Conservation (phyloP, 164 flowering plant genomes). For the Malania oleifera region DNA sequence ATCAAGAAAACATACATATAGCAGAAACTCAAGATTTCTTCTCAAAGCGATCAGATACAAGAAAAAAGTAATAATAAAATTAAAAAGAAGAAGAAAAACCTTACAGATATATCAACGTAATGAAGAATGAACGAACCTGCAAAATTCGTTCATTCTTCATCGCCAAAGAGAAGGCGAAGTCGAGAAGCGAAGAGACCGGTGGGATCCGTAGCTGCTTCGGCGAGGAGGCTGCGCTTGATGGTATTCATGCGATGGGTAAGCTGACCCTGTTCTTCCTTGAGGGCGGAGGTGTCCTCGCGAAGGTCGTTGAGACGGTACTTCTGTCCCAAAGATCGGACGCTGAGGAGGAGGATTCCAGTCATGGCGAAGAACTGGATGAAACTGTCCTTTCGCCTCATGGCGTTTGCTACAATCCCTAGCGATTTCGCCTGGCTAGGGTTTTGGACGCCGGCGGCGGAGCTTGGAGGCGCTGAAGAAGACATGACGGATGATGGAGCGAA, state of each 20-base stretch:
- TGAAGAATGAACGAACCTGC: too few species aligned
- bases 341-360: slow-evolving; percentile 68
- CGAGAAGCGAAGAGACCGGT: slow-evolving; percentile 67
- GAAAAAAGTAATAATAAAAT: too few species aligned
- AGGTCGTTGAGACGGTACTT: slow-evolving; percentile 74
- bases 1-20: too few species aligned
- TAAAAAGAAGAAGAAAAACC: too few species aligned
- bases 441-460: slow-evolving; percentile 20
- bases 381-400: slow-evolving; percentile 53
- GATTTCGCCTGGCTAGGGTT: slow-evolving; percentile 24
- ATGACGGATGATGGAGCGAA: too few species aligned
- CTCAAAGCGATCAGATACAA: too few species aligned
- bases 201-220: slow-evolving; percentile 69
- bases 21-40: neutral
- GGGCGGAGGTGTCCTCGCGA: slow-evolving; percentile 52
- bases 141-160: slow-evolving; percentile 17
- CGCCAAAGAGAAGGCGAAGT: slow-evolving; percentile 63
- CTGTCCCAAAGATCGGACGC: slow-evolving; percentile 74
- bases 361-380: slow-evolving; percentile 70
- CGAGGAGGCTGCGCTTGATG: slow-evolving; percentile 58
- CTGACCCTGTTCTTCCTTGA: slow-evolving; percentile 52
- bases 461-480: slow-evolving; percentile 26
- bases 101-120: too few species aligned
- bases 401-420: slow-evolving; percentile 47
- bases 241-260: slow-evolving; percentile 50